Percentiles rank a stretch among this genome's conserved stretches.
phyloP scores from a whole-genome alignment of 1,139 yeast genomes.

The Kurtzmaniella natalensis region DNA sequence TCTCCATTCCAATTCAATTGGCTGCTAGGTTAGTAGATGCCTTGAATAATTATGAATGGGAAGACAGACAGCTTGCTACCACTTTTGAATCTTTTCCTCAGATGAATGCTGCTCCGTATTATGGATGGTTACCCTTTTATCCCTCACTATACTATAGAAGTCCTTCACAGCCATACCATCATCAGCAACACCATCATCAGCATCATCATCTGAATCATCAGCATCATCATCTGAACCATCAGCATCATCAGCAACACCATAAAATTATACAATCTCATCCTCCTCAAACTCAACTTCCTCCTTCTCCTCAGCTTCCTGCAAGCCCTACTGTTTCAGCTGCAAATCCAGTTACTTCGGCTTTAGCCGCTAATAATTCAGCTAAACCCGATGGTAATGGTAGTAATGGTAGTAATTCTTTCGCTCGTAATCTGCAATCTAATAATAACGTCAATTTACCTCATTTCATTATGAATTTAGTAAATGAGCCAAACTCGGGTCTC shows the following conservation, averaged over 20 bases:
- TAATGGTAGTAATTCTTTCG: too few relatives aligned
- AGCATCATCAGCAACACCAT: neutral
- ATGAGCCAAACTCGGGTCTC: too few relatives aligned
- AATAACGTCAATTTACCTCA: constrained; percentile 18
- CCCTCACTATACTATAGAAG: neutral
- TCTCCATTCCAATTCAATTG: neutral
- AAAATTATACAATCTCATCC: neutral
- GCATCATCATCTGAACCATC: too few relatives aligned
- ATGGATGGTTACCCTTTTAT: constrained; percentile 1
- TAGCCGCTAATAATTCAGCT: too few relatives aligned
- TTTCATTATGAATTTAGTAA: constrained; percentile 28
- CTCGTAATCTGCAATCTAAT: neutral
- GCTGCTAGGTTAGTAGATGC: constrained; percentile 1
- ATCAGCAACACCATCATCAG: neutral
- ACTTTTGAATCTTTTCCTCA: neutral
- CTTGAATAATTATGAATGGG: neutral
- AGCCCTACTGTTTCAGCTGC: too few relatives aligned
- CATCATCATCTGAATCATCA: neutral
- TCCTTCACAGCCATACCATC: neutral
- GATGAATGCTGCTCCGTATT: neutral
- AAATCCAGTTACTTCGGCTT: too few relatives aligned
- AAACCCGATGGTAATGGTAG: too few relatives aligned
- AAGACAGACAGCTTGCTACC: neutral
- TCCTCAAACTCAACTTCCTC: neutral
- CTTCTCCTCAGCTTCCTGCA: too few relatives aligned